Conservation (phyloP, 1,284 basidiomycete genomes). For the Marasmius fiardii region DNA sequence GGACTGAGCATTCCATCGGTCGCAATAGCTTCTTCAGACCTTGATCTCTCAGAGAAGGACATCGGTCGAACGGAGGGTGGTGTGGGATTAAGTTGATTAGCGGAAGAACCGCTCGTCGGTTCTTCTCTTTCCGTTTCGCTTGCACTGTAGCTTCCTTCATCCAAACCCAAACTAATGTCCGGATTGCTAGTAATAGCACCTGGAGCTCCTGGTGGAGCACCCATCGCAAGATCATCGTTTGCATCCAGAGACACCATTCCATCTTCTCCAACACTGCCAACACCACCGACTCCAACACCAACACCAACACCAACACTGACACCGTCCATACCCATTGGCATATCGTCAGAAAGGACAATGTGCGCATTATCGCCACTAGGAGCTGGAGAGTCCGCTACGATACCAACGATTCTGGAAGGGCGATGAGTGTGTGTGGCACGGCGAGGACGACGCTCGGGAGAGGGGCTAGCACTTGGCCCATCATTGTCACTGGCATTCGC, state of each 20-base stretch:
- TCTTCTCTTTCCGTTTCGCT: slow-evolving; percentile 16
- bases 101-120: neutral
- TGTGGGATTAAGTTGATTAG: neutral
- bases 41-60: neutral
- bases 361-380: neutral
- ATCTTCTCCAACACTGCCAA: slow-evolving; percentile 31
- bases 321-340: slow-evolving; percentile 7
- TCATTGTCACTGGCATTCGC: slow-evolving; percentile 35
- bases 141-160: slow-evolving; percentile 15
- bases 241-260: slow-evolving; percentile 34
- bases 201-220: slow-evolving; percentile 79
- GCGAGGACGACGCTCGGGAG: slow-evolving; percentile 30
- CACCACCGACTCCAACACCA: slow-evolving; percentile 17
- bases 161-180: slow-evolving; percentile 10
- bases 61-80: neutral
- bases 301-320: slow-evolving; percentile 15
- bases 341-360: neutral
- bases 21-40: neutral
- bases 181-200: slow-evolving; percentile 42
- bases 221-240: slow-evolving; percentile 83
- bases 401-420: slow-evolving; percentile 53
- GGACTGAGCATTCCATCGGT: slow-evolving; percentile 2
- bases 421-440: slow-evolving; percentile 23
- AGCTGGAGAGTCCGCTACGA: slow-evolving; percentile 51
- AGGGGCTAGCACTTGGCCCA: slow-evolving; percentile 33